Percentiles rank a stretch among this genome's conserved stretches.
phyloP scores from a whole-genome alignment of 1,284 basidiomycete species.

The Tylopilus microsporus region DNA sequence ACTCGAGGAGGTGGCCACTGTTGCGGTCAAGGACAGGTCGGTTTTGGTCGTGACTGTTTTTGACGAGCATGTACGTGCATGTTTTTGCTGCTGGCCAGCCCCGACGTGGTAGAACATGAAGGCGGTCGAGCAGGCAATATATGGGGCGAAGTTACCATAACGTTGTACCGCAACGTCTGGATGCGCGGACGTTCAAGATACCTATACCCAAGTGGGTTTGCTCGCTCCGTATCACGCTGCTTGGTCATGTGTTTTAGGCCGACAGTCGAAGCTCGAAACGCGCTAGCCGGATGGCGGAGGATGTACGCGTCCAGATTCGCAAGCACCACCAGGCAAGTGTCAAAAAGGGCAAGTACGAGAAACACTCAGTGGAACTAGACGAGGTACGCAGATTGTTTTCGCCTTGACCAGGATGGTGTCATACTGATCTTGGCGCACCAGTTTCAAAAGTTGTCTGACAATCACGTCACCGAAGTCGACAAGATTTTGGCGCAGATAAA shows the following conservation, averaged over 20 bases:
- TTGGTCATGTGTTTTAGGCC: constrained; percentile 42
- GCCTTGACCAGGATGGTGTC: background rate
- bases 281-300: constrained; percentile 59
- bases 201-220: constrained; percentile 66
- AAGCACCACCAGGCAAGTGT: constrained; percentile 59
- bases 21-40: constrained; percentile 72
- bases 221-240: background rate
- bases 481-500: constrained; percentile 59
- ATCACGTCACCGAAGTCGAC: constrained; percentile 59
- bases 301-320: constrained; percentile 68
- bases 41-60: constrained; percentile 68
- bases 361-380: constrained; percentile 60
- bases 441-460: constrained; percentile 70
- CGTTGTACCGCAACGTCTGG: constrained; percentile 64
- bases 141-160: constrained; percentile 66
- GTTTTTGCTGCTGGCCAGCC: background rate
- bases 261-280: constrained; percentile 64
- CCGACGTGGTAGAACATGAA: constrained; percentile 58
- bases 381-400: constrained; percentile 42
- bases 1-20: constrained; percentile 68
- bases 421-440: constrained; percentile 23
- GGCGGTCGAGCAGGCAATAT: constrained; percentile 65
- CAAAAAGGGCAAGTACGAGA: constrained; percentile 65
- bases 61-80: constrained; percentile 60
- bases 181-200: constrained; percentile 66